Conservation (phyloP, 345 rosid species). For the Corchorus olitorius region DNA sequence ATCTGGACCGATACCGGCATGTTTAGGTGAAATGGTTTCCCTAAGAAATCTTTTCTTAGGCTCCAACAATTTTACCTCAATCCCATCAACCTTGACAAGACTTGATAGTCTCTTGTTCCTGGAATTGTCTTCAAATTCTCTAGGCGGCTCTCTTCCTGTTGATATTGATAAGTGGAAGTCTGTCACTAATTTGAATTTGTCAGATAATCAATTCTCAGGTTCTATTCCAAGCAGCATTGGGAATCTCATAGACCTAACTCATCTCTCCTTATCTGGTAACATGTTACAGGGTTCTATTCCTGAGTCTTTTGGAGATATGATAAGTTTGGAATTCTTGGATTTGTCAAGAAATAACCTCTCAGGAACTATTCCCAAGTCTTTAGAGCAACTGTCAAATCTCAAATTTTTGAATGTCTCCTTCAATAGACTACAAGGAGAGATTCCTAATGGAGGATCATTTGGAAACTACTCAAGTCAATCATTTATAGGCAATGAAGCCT, state of each 20-base stretch:
- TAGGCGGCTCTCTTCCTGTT: constrained; percentile 1
- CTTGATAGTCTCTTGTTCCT: constrained; percentile 2
- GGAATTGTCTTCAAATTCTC: constrained; percentile 23
- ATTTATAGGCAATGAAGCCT: constrained; percentile 7
- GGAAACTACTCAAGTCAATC: constrained; percentile 15
- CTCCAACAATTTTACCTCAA: constrained; percentile 8
- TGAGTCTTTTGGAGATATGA: constrained; percentile 18
- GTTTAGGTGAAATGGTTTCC: constrained; percentile 2
- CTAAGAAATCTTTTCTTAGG: not conserved
- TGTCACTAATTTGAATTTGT: constrained; percentile 7
- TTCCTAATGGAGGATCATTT: constrained; percentile 22
- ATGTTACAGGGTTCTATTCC: constrained; percentile 24
- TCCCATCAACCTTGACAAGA: constrained; percentile 24
- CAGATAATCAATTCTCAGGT: constrained; percentile 21
- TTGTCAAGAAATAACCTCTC: constrained; percentile 21
- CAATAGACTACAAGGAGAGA: constrained; percentile 23
- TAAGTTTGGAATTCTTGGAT: constrained; percentile 16
- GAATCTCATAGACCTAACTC: not conserved
- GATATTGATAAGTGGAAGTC: constrained; percentile 22
- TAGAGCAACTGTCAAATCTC: constrained; percentile 8
- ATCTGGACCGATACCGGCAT: not conserved
- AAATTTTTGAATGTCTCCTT: constrained; percentile 18
- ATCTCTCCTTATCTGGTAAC: constrained; percentile 17
- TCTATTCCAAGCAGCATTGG: constrained; percentile 18
- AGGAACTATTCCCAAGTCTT: constrained; percentile 22